phyloP scores from a whole-genome alignment of 2,329 filamentous ascomycete genomes.

The Penicillium sp. region DNA sequence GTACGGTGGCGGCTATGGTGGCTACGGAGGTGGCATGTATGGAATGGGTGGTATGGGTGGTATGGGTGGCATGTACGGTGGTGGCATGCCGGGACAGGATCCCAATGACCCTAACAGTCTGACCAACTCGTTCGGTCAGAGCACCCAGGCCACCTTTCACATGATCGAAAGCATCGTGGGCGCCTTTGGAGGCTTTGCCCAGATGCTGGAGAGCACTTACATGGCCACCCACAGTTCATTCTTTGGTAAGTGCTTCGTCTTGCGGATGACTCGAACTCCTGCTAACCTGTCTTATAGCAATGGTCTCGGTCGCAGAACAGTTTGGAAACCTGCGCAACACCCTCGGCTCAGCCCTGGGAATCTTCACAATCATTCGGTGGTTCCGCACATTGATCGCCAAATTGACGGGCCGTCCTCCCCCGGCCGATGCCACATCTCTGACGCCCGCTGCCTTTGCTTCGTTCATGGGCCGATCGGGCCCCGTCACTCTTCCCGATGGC shows the following conservation, averaged over 20 bases:
- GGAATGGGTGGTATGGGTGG: conserved; percentile 53
- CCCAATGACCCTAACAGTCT: conserved; percentile 90
- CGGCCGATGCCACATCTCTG: conserved; percentile 80
- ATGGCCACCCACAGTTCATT: conserved; percentile 99
- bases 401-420: conserved; percentile 85
- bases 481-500: conserved; percentile 62
- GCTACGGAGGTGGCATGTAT: conserved; percentile 20
- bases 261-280: conserved; percentile 2
- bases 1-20: conserved; percentile 33
- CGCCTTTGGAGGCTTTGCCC: conserved; percentile 94
- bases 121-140: conserved; percentile 92
- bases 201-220: conserved; percentile 99
- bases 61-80: conserved; percentile 50
- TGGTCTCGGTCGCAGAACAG: conserved; percentile 97
- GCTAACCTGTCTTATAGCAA: conserved; percentile 60
- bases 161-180: conserved; percentile 97
- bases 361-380: conserved; percentile 96
- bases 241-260: conserved; percentile 69
- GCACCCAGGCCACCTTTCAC: conserved; percentile 95
- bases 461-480: conserved; percentile 67
- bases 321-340: conserved; percentile 92
- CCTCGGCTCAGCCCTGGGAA: conserved; percentile 87
- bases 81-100: conserved; percentile 56
- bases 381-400: conserved; percentile 88
- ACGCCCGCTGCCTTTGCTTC: conserved; percentile 89